Evolutionary conservation across 768 basidiomycete genomes (phyloP), one percentile per base, ranked within the genome.

Genomic region (Suillus placidus): DNA sequence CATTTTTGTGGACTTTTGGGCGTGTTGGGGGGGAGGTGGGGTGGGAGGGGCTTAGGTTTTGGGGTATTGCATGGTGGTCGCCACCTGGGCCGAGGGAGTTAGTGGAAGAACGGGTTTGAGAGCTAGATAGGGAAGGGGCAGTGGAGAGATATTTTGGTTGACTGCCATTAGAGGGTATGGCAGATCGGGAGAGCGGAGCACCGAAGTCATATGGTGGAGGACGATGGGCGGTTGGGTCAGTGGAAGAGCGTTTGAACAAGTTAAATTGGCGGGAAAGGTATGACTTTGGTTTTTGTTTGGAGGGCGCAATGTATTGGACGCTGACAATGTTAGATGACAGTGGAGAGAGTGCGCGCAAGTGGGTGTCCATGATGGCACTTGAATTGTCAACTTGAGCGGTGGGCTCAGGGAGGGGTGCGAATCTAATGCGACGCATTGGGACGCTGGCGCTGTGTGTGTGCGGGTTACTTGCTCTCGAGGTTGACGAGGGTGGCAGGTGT

Each of bases 61-160:
- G 43, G 7, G 69, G 62, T 4, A 62, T 68, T 6, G 68, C 3
- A 62, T 76, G 76, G 26, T 73, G 68, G 20, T 76, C 71, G 32
- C 75, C 76, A 1, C 70, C 76, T 37, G 76, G 67, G 16, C 73
- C 73, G 16, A 66, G 72, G 14, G 65, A 52, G 0, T 10, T n/a
- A 26, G 64, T 65, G 2, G 76, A 74, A 26, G 75, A 74, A 43
- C 67, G 70, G 30, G 60, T 67, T 63, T 40, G 73, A 10, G 42
- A 0, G 13, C 67, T 58, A 0, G 73, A 26, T 23, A 3, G 13
- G n/a, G 14, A 52, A 30, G 52, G 68, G 26, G 49, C 62, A 0
- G 51, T 42, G 30, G 63, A 35, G 42, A 18, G 42, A 30, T 16
- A 62, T 35, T 5, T 61, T 45, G 43, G 16, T 62, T 45, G 30